phyloP scores from a whole-genome alignment of 331 rosid species.

The Acacia pycnantha region DNA sequence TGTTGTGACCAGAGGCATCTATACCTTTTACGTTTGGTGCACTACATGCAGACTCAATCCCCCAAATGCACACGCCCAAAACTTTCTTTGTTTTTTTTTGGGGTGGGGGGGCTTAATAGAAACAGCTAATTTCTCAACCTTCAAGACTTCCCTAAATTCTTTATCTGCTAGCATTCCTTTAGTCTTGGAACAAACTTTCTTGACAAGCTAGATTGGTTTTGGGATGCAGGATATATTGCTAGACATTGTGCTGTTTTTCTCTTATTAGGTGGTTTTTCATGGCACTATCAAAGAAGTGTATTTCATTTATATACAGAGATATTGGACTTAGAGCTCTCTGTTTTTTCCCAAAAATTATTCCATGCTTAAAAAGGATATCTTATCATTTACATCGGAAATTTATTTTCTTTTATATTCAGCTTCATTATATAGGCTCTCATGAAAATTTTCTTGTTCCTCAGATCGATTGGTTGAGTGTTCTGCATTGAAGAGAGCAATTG shows the following conservation, averaged over 20 bases:
- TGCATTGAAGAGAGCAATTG: slow-evolving; percentile 93
- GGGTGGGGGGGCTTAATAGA: not conserved
- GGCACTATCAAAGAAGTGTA: not conserved
- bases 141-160: not conserved
- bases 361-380: not conserved
- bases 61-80: too few relatives aligned
- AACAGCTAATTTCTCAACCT: not conserved
- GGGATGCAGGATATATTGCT: not conserved
- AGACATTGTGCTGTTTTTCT: not conserved
- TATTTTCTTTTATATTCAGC: not conserved
- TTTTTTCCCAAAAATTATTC: not conserved
- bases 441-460: slow-evolving; percentile 41
- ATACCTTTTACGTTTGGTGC: not conserved
- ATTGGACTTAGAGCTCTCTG: not conserved
- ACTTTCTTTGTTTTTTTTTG: not conserved
- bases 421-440: slow-evolving; percentile 7
- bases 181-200: not conserved
- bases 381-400: not conserved
- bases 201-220: not conserved
- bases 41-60: not conserved
- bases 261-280: not conserved
- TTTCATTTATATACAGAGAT: not conserved
- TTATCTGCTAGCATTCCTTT: not conserved
- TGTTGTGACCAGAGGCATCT: not conserved
- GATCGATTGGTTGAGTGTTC: slow-evolving; percentile 94